These are phyloP conservation scores for Saccharomycopsis synnaedendra DNA, from an alignment of 805 yeast species.

Conservation along the genomic window DNA sequence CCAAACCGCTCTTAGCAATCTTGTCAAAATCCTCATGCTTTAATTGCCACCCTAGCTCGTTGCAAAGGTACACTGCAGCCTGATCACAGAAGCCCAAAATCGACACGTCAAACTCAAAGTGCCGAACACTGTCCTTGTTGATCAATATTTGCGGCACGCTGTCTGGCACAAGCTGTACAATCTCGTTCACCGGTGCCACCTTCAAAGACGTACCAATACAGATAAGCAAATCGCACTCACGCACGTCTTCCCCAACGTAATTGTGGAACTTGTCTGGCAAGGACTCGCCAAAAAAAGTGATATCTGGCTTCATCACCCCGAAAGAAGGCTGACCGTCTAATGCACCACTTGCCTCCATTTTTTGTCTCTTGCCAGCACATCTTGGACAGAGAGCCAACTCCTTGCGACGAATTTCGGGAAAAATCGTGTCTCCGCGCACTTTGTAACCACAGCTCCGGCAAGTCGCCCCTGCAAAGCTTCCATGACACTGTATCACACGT, in stretches of 20 bases:
- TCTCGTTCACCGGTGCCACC: constrained; percentile 86
- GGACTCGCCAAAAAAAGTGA: constrained; percentile 83
- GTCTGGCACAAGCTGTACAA: constrained; percentile 63
- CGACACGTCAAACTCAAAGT: constrained; percentile 68
- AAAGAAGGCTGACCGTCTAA: constrained; percentile 25
- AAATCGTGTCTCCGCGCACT: constrained; percentile 57
- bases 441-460: constrained; percentile 66
- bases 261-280: constrained; percentile 63
- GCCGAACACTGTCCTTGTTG: constrained; percentile 64
- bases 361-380: constrained; percentile 38
- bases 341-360: constrained; percentile 17
- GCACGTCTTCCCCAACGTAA: constrained; percentile 44
- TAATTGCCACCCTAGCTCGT: constrained; percentile 48
- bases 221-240: constrained; percentile 63
- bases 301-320: constrained; percentile 89
- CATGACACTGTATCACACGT: constrained; percentile 80
- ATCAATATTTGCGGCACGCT: constrained; percentile 75
- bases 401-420: constrained; percentile 42
- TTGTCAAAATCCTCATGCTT: constrained; percentile 39
- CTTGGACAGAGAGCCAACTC: constrained; percentile 64
- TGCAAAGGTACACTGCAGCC: constrained; percentile 54
- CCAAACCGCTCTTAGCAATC: constrained; percentile 17
- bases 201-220: constrained; percentile 87
- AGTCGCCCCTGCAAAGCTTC: constrained; percentile 81
- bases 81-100: constrained; percentile 78